These are phyloP conservation scores for Closterium sp. DNA, from an alignment of 139 green algal genomes.

Conservation along the genomic window DNA sequence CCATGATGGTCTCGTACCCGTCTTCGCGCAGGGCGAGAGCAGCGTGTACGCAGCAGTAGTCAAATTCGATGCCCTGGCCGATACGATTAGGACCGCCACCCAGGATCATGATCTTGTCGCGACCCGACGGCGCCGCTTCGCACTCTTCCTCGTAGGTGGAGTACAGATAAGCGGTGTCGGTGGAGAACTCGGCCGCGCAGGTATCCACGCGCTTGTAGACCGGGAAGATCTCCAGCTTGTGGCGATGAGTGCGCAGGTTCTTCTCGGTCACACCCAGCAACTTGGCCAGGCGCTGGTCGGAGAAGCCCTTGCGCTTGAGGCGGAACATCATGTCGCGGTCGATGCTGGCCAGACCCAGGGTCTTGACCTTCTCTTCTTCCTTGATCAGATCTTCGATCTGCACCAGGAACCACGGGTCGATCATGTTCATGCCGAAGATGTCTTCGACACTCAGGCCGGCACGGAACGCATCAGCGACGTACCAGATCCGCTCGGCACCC, in stretches of 20 bases:
- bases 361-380: not conserved
- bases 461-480: slow-evolving; percentile 82
- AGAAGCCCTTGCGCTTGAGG: slow-evolving; percentile 81
- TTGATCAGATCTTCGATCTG: slow-evolving; percentile 62
- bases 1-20: slow-evolving; percentile 98
- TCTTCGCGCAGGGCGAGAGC: slow-evolving; percentile 74
- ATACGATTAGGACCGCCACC: slow-evolving; percentile 96
- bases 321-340: slow-evolving; percentile 71
- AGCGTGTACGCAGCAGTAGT: slow-evolving; percentile 99
- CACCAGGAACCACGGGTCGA: slow-evolving; percentile 94
- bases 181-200: slow-evolving; percentile 97
- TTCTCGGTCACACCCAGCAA: slow-evolving; percentile 6
- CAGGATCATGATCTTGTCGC: slow-evolving; percentile 90
- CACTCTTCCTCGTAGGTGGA: too few relatives aligned
- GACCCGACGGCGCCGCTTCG: too few relatives aligned
- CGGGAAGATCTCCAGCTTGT: slow-evolving; percentile 72
- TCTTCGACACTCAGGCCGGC: slow-evolving; percentile 69
- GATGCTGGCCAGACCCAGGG: slow-evolving; percentile 58
- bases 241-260: slow-evolving; percentile 59
- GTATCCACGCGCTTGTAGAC: slow-evolving; percentile 95
- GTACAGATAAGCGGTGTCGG: too few relatives aligned
- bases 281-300: slow-evolving; percentile 80
- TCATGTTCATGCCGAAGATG: slow-evolving; percentile 79
- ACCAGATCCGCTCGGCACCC: slow-evolving; percentile 57
- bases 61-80: slow-evolving; percentile 98